Percentiles rank a stretch among this genome's conserved stretches.
phyloP scores from a whole-genome alignment of 192 early-diverging fungal genomes.

The Umbelopsis ramanniana region DNA sequence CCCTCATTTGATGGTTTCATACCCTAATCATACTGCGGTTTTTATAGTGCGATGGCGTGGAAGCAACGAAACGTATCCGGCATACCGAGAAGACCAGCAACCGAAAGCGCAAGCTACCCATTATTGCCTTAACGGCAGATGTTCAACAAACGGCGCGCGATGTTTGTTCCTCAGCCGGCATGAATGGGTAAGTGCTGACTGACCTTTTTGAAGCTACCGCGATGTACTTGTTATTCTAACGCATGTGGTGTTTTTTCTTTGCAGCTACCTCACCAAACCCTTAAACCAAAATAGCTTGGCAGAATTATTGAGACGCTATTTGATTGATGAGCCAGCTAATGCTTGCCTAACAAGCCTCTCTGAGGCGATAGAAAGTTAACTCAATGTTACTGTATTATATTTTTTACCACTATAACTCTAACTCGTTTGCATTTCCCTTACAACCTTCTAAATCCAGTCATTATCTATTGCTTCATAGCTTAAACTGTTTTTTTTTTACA shows the following conservation, averaged over 20 bases:
- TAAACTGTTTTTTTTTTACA: too few relatives aligned
- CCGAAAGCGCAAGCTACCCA: constrained; percentile 37
- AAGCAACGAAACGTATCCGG: constrained; percentile 54
- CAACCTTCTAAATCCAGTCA: not conserved
- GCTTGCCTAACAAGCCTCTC: not conserved
- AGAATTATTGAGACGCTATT: constrained; percentile 39
- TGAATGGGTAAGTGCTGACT: constrained; percentile 46
- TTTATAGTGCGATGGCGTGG: constrained; percentile 50
- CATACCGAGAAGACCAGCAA: constrained; percentile 40
- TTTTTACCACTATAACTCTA: not conserved
- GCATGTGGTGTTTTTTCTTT: not conserved
- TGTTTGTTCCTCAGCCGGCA: constrained; percentile 50
- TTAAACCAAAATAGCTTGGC: constrained; percentile 46
- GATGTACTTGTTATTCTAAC: not conserved
- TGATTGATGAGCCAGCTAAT: not conserved
- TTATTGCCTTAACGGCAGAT: constrained; percentile 53
- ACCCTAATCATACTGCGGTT: not conserved
- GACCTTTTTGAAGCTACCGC: not conserved
- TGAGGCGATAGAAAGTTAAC: not conserved
- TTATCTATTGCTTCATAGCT: not conserved
- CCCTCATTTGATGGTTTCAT: too few relatives aligned
- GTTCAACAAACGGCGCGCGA: constrained; percentile 53
- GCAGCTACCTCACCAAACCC: constrained; percentile 33
- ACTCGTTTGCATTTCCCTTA: not conserved
- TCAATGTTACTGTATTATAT: constrained; percentile 2